These are phyloP conservation scores for Binderoboletus segoi DNA, from an alignment of 1,284 basidiomycete genomes.

Conservation along the genomic window DNA sequence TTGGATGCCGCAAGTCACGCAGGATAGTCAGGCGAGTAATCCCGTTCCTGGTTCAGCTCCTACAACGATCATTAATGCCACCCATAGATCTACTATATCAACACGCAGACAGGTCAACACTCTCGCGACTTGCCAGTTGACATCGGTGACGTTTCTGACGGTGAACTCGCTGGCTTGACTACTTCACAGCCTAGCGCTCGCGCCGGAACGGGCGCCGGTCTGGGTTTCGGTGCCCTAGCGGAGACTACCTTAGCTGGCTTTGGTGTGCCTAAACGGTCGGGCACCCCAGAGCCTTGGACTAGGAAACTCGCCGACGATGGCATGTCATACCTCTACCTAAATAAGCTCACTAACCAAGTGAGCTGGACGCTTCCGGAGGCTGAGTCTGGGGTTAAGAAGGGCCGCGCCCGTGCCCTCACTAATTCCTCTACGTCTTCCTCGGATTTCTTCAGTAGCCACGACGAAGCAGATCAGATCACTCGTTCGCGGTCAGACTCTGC, in stretches of 20 bases:
- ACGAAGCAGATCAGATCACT: slow-evolving; percentile 30
- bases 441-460: slow-evolving; percentile 24
- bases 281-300: slow-evolving; percentile 79
- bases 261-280: slow-evolving; percentile 57
- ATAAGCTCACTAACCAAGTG: slow-evolving; percentile 68
- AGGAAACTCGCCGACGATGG: slow-evolving; percentile 83
- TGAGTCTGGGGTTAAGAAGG: slow-evolving; percentile 23
- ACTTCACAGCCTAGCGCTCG: slow-evolving; percentile 57
- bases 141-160: slow-evolving; percentile 60
- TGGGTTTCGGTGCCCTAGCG: slow-evolving; percentile 42
- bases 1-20: slow-evolving; percentile 76
- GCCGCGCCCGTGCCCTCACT: slow-evolving; percentile 36
- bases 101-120: slow-evolving; percentile 86
- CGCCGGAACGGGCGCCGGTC: slow-evolving; percentile 52
- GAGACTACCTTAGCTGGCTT: slow-evolving; percentile 50
- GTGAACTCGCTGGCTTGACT: slow-evolving; percentile 59
- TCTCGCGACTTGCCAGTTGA: slow-evolving; percentile 84
- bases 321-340: slow-evolving; percentile 79
- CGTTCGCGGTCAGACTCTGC: slow-evolving; percentile 41
- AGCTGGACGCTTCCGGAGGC: slow-evolving; percentile 67
- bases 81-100: slow-evolving; percentile 87
- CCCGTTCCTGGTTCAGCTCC: neutral
- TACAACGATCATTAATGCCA: slow-evolving; percentile 2
- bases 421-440: slow-evolving; percentile 37
- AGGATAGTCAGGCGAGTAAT: slow-evolving; percentile 68